Conservation (phyloP, 768 basidiomycete species). For the Leccinum arenicola region DNA sequence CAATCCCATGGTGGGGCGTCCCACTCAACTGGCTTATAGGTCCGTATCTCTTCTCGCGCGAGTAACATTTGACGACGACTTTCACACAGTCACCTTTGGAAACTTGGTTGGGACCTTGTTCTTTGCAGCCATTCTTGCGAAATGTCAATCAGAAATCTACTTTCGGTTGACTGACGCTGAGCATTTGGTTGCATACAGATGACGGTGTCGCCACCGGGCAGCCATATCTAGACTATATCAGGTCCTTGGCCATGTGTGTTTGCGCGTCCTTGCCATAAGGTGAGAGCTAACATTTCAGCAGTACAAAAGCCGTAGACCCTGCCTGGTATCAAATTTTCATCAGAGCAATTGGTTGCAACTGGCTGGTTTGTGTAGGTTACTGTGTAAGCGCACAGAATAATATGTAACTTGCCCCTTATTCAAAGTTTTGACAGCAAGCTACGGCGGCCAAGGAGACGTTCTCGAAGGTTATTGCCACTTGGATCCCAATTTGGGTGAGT, state of each 20-base stretch:
- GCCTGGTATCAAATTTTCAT: conserved; percentile 73
- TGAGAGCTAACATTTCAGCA: conserved; percentile 23
- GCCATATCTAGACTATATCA: conserved; percentile 56
- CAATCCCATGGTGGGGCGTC: conserved; percentile 68
- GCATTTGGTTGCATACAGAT: conserved; percentile 35
- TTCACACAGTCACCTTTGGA: conserved; percentile 56
- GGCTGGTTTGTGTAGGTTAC: conserved; percentile 69
- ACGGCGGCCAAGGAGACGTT: conserved; percentile 62
- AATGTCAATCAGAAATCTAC: conserved; percentile 42
- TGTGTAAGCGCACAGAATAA: conserved; percentile 50
- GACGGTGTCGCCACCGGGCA: conserved; percentile 55
- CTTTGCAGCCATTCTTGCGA: conserved; percentile 65
- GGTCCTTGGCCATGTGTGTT: conserved; percentile 54
- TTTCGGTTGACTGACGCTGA: conserved; percentile 3
- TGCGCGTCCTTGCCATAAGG: neutral
- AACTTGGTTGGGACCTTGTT: conserved; percentile 69
- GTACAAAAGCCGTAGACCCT: conserved; percentile 62
- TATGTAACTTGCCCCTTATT: neutral
- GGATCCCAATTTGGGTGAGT: conserved; percentile 74
- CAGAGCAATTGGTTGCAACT: conserved; percentile 76
- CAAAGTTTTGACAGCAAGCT: conserved; percentile 51
- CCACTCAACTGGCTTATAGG: conserved; percentile 69
- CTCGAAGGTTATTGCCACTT: conserved; percentile 66
- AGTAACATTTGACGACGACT: neutral
- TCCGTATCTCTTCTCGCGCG: conserved; percentile 22